These are phyloP conservation scores for Dillenia suffruticosa DNA, from an alignment of 164 flowering plant genomes.

Conservation along the genomic window DNA sequence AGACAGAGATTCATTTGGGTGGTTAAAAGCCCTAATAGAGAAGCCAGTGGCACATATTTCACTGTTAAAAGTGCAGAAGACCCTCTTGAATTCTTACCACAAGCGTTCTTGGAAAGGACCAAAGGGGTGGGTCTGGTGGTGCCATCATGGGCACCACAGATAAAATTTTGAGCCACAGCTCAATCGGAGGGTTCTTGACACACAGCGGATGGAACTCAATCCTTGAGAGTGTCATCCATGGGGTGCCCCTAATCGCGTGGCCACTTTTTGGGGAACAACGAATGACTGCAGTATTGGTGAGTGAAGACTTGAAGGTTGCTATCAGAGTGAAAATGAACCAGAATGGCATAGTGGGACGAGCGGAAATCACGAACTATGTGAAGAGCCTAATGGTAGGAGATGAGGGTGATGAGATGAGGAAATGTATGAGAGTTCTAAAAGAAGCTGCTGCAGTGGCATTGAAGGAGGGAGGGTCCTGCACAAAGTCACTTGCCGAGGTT, in stretches of 20 bases:
- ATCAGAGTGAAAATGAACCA: neutral
- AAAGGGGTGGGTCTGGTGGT: conserved; percentile 21
- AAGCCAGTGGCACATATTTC: neutral
- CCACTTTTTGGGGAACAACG: conserved; percentile 30
- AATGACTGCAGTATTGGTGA: conserved; percentile 18
- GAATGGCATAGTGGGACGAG: neutral
- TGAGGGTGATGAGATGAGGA: no score
- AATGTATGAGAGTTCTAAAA: no score
- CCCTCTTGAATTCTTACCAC: conserved; percentile 8
- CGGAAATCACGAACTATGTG: no score
- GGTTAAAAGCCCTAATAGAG: conserved; percentile 22
- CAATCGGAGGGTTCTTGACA: conserved; percentile 25
- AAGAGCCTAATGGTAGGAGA: no score
- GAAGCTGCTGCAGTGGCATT: no score
- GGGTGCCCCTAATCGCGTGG: conserved; percentile 31
- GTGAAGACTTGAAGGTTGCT: conserved; percentile 19
- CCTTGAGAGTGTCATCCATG: conserved; percentile 24
- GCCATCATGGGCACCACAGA: conserved; percentile 29
- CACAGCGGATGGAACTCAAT: conserved; percentile 37
- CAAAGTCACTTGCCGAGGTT: no score
- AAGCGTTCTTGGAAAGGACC: conserved; percentile 18
- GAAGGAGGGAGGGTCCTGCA: no score
- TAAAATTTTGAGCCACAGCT: conserved; percentile 15
- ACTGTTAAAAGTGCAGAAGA: neutral
- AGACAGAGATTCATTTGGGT: conserved; percentile 17